Conservation (phyloP, 1,284 basidiomycete species). For the Kwoniella shivajii region DNA sequence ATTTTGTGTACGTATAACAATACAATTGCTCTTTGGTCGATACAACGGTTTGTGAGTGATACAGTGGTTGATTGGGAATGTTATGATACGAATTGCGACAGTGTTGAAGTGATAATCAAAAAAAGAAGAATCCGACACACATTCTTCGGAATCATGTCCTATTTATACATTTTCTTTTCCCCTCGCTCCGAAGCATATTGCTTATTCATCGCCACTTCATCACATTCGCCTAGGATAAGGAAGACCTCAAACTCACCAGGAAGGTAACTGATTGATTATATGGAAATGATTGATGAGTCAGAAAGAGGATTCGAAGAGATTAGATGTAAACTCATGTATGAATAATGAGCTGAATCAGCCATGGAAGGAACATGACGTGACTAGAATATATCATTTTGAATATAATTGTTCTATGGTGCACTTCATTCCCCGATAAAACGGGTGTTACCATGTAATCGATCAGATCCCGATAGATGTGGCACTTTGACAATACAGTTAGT, state of each 20-base stretch:
- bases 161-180: constrained; percentile 4
- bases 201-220: neutral
- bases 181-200: neutral
- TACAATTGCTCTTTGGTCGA: too few species aligned
- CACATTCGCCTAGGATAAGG: too few species aligned
- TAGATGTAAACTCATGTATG: neutral
- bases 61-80: neutral
- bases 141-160: neutral
- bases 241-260: constrained; percentile 8
- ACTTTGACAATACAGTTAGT: too few species aligned
- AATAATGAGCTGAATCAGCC: neutral
- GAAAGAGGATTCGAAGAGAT: constrained; percentile 2
- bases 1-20: too few species aligned
- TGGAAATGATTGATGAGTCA: neutral
- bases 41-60: too few species aligned
- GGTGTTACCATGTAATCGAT: neutral
- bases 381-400: neutral
- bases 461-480: neutral
- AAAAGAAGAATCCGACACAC: neutral
- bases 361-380: constrained; percentile 3
- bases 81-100: neutral
- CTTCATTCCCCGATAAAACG: constrained; percentile 1
- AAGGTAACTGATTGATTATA: neutral
- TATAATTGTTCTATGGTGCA: neutral
- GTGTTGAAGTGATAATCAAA: neutral